Evolutionary conservation across 2,329 filamentous ascomycete species (phyloP).

Genomic region (Pyrenophora graminea): DNA sequence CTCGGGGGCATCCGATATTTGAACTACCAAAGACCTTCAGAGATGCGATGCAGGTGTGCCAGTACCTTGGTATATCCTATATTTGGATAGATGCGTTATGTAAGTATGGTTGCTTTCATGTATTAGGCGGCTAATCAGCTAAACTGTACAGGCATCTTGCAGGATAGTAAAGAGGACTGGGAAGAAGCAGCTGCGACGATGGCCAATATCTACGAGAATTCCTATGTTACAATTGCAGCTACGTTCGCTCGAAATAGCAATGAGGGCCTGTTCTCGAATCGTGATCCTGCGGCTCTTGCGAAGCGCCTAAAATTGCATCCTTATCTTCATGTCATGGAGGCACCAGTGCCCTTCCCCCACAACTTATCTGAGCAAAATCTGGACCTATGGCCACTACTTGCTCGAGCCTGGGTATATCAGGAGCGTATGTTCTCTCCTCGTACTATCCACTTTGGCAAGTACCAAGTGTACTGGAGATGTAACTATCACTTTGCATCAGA

Average conservation of each 20-base stretch:
- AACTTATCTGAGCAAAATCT: too few relatives aligned
- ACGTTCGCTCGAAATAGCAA: neutral
- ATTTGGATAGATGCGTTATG: neutral
- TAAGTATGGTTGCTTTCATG: neutral
- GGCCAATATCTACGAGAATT: neutral
- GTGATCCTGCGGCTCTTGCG: neutral
- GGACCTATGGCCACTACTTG: neutral
- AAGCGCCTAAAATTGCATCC: neutral
- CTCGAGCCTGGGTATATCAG: neutral
- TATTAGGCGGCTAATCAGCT: neutral
- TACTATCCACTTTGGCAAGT: neutral
- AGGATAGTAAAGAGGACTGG: neutral
- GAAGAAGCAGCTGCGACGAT: neutral
- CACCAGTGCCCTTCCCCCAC: neutral
- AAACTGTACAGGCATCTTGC: neutral
- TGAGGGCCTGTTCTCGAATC: neutral
- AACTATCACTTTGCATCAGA: neutral
- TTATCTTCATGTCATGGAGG: neutral
- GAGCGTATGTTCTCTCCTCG: neutral
- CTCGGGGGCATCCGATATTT: neutral
- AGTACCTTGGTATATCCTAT: neutral
- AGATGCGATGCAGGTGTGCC: neutral
- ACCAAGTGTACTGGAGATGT: neutral
- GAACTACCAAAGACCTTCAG: neutral
- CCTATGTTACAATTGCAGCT: neutral